Percentiles rank a stretch among this genome's conserved stretches.
Conservation (phyloP, 768 basidiomycete species). For the Lentinula boryana region DNA sequence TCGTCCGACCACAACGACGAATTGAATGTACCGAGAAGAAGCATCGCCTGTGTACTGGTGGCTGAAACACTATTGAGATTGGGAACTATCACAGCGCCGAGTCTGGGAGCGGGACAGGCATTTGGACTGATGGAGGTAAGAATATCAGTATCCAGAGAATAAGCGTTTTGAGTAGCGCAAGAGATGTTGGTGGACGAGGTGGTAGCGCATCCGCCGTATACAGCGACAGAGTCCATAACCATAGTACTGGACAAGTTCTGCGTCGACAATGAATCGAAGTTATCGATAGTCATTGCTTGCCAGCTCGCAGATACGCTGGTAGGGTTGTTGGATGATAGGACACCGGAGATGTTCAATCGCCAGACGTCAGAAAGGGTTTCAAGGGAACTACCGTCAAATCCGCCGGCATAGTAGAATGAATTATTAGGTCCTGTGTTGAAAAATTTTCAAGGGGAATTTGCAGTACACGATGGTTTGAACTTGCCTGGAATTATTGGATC, state of each 20-base stretch:
- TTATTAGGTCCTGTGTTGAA: constrained; percentile 45
- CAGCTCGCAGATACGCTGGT: constrained; percentile 49
- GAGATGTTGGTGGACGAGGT: constrained; percentile 29
- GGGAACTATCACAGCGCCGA: constrained; percentile 51
- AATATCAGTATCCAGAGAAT: constrained; percentile 43
- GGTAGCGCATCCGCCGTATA: constrained; percentile 57
- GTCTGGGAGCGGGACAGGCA: constrained; percentile 61
- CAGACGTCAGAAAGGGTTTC: constrained; percentile 62
- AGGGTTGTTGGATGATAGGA: constrained; percentile 63
- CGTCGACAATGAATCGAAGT: constrained; percentile 33
- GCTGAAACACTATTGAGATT: constrained; percentile 54
- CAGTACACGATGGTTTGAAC: background rate
- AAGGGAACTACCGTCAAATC: constrained; percentile 40
- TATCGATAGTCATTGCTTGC: constrained; percentile 39
- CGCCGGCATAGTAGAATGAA: constrained; percentile 72
- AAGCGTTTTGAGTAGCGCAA: constrained; percentile 58
- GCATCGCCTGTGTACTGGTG: constrained; percentile 54
- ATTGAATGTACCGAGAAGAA: constrained; percentile 66
- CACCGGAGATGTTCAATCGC: constrained; percentile 64
- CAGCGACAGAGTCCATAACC: constrained; percentile 43
- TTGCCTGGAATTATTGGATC: constrained; percentile 33
- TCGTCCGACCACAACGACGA: constrained; percentile 61
- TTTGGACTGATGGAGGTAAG: constrained; percentile 31
- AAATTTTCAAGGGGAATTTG: background rate
- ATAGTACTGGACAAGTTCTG: constrained; percentile 49